phyloP scores from a whole-genome alignment of 2,329 filamentous ascomycete genomes.

The Botryotinia narcissicola region DNA sequence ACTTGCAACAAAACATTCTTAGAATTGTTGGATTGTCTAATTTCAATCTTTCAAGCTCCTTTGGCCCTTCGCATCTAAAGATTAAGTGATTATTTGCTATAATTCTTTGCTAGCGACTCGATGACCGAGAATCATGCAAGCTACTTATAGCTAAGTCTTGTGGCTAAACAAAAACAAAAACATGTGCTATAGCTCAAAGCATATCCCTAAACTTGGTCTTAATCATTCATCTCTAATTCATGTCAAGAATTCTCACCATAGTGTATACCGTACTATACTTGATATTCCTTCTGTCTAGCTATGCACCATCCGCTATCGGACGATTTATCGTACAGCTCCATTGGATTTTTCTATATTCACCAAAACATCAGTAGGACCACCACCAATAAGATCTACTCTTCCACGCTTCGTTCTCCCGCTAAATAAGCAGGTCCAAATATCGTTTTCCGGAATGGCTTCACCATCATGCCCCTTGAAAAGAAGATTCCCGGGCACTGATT shows the following conservation, averaged over 20 bases:
- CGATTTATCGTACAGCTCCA: not conserved
- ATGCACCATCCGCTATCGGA: not conserved
- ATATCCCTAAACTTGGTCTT: not conserved
- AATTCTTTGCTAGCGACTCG: not conserved
- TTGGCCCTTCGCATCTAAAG: not conserved
- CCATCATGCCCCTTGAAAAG: constrained; percentile 72
- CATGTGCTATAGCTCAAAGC: not conserved
- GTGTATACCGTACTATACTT: not conserved
- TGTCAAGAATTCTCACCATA: not conserved
- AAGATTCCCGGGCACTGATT: constrained; percentile 66
- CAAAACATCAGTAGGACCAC: not conserved
- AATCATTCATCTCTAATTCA: not conserved
- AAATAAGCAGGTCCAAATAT: constrained; percentile 89
- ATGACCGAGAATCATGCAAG: not conserved
- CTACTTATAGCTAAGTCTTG: not conserved
- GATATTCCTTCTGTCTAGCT: too few relatives aligned
- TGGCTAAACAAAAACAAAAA: not conserved
- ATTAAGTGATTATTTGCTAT: not conserved
- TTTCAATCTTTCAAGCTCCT: not conserved
- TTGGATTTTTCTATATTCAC: not conserved
- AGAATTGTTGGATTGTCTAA: not conserved
- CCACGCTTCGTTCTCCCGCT: constrained; percentile 43
- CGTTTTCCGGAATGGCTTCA: constrained; percentile 73
- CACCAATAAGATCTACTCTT: not conserved
- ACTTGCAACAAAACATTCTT: not conserved